A percentile compares a stretch with the other conserved stretches of the same genome.
phyloP scores from a whole-genome alignment of 441 rosid genomes.

The Theobroma grandiflorum region DNA sequence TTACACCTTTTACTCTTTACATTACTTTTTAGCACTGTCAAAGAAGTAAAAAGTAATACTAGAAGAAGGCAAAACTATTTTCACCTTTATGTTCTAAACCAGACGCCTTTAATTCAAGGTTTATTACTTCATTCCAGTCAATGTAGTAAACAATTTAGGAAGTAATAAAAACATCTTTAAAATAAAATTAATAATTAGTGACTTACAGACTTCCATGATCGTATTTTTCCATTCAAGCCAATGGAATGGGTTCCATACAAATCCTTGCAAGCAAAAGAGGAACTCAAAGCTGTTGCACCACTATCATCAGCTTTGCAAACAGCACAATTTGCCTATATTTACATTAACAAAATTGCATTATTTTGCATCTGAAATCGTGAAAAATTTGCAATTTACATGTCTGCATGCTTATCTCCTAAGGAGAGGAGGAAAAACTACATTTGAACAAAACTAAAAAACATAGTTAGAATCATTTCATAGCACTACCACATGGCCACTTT shows the following conservation, averaged over 20 bases:
- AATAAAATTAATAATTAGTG: slow-evolving; percentile 3
- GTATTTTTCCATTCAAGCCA: slow-evolving; percentile 89
- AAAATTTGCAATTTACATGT: not conserved
- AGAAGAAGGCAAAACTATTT: slow-evolving; percentile 13
- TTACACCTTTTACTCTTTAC: not conserved
- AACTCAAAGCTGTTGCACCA: slow-evolving; percentile 87
- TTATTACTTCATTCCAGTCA: slow-evolving; percentile 9
- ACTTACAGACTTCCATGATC: slow-evolving; percentile 98
- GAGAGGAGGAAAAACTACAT: not conserved
- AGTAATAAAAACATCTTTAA: not conserved
- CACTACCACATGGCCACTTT: not conserved
- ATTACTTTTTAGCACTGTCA: not conserved
- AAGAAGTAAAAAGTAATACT: not conserved
- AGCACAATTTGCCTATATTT: slow-evolving; percentile 87
- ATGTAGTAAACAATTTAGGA: not conserved
- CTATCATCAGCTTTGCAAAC: slow-evolving; percentile 97
- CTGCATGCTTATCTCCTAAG: slow-evolving; percentile 2
- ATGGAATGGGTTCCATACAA: slow-evolving; percentile 85
- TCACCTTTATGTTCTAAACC: not conserved
- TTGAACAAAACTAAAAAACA: not conserved
- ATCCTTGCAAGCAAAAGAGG: slow-evolving; percentile 89
- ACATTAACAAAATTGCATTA: slow-evolving; percentile 22
- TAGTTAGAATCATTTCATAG: slow-evolving; percentile 5
- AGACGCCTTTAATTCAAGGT: not conserved
- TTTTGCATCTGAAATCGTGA: not conserved